These are phyloP conservation scores for Chlamydomonas sp. DNA, from an alignment of 139 green algal genomes.

Conservation along the genomic window DNA sequence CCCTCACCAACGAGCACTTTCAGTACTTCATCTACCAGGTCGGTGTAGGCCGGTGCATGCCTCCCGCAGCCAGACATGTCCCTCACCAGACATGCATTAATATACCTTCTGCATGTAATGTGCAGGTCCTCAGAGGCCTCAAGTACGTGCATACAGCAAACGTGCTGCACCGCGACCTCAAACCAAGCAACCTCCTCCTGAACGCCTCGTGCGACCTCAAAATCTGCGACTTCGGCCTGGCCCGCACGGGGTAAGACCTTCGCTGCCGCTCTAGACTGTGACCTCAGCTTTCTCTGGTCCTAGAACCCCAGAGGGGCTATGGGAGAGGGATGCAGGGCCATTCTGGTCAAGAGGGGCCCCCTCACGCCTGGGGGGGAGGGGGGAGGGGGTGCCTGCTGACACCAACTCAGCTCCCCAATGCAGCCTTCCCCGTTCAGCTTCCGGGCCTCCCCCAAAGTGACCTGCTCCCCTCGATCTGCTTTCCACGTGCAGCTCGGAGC, in stretches of 20 bases:
- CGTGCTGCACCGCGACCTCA: conserved; percentile 97
- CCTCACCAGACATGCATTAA: too few relatives aligned
- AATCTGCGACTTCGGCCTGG: conserved; percentile 98
- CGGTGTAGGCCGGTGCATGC: background rate
- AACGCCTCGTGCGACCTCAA: conserved; percentile 98
- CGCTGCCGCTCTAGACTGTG: too few relatives aligned
- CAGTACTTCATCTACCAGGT: conserved; percentile 99
- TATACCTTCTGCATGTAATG: too few relatives aligned
- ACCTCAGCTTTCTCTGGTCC: too few relatives aligned
- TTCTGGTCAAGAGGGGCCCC: too few relatives aligned
- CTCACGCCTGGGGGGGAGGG: too few relatives aligned
- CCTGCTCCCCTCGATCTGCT: background rate
- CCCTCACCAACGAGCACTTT: conserved; percentile 96
- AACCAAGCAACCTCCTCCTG: conserved; percentile 97
- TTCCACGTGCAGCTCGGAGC: conserved; percentile 71
- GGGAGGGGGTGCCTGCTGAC: too few relatives aligned
- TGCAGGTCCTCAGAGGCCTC: conserved; percentile 86
- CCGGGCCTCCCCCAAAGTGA: background rate
- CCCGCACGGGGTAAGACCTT: conserved; percentile 74
- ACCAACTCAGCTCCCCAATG: too few relatives aligned
- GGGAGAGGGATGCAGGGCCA: too few relatives aligned
- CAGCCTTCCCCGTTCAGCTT: too few relatives aligned
- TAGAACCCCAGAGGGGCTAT: too few relatives aligned
- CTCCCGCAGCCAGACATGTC: background rate
- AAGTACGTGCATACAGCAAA: conserved; percentile 94